Evolutionary conservation across 106 monocot genomes (phyloP), one percentile per base, ranked within the genome.

Genomic region (Platanthera zijinensis): DNA sequence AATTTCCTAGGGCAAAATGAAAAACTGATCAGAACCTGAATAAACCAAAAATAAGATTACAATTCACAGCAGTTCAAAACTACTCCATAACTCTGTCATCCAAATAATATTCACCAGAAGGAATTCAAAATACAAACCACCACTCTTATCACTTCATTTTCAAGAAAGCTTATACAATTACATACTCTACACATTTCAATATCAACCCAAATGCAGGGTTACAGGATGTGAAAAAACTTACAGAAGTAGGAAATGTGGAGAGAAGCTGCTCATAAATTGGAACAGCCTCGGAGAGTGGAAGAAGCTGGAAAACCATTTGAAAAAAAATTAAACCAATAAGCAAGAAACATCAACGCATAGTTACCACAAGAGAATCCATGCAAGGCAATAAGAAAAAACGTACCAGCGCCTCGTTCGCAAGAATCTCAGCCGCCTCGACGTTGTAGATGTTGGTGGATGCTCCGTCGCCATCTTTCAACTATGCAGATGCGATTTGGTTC

Each of bases 231-330:
- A 74, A 22, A 74, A 22, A 74, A 72, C 89, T 89, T 83, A 97
- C 97, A 4, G 91, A 83, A 5, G 97, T 97, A 4, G 97, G 97
- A 71, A 94, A 97, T 10, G 89, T 86, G 1, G 87, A 67, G 53
- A 97, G 79, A 46, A 97, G 91, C 78, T 88, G 86, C 88, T 97
- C 97, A 18, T 97, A 97, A 15, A 97, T 88, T 10, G 94, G 94
- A 1, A 71, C 80, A 7, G 97, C 87, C 76, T 91, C 97, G 1
- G 77, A 76, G 18, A 97, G 82, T 46, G 94, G 79, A 48, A 97
- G 83, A 77, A 76, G 48, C 97, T 97, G 73, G 72, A 83, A 75
- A 73, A 75, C n/a, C 13, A 75, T 51, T 47, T 11, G 7, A 49
- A 77, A 49, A 77, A 54, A 52, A 64, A 39, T 39, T 39, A 39